A percentile compares a stretch with the other conserved stretches of the same genome.
phyloP scores from a whole-genome alignment of 352 stramenopile genomes.

The Globisporangium mamillatum region DNA sequence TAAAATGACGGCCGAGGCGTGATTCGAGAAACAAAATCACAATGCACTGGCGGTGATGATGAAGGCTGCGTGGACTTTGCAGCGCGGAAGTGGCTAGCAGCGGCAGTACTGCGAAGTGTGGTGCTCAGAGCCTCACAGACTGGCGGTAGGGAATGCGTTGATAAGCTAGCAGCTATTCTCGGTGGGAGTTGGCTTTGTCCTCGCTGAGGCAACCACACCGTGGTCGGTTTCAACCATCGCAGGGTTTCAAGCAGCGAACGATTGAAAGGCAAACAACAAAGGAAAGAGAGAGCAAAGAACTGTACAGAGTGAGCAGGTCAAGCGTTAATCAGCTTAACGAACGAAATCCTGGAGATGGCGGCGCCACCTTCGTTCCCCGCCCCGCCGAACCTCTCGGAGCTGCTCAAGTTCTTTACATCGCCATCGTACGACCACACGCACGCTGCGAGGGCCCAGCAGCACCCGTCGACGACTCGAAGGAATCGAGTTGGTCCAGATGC shows the following conservation, averaged over 20 bases:
- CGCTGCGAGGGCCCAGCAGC: background rate
- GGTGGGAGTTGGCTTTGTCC: background rate
- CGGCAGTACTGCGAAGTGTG: background rate
- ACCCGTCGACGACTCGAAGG: background rate
- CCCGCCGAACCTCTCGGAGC: slow-evolving; percentile 41
- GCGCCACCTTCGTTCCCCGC: slow-evolving; percentile 27
- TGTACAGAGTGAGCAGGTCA: background rate
- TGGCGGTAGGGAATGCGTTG: background rate
- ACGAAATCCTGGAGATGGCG: background rate
- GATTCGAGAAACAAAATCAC: background rate
- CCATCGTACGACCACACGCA: background rate
- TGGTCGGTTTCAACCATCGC: background rate
- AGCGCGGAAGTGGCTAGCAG: background rate
- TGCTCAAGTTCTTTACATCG: slow-evolving; percentile 42
- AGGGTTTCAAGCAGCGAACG: background rate
- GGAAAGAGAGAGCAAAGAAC: background rate
- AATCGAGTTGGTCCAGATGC: background rate
- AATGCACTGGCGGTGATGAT: background rate
- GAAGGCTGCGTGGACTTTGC: background rate
- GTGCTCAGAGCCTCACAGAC: background rate
- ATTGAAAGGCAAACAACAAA: too few relatives aligned
- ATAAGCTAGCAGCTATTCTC: background rate
- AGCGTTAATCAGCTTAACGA: background rate
- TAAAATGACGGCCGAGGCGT: background rate
- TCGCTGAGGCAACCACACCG: background rate